Conservation (phyloP, 2,329 filamentous ascomycete species). For the Paecilomyces formosus region DNA sequence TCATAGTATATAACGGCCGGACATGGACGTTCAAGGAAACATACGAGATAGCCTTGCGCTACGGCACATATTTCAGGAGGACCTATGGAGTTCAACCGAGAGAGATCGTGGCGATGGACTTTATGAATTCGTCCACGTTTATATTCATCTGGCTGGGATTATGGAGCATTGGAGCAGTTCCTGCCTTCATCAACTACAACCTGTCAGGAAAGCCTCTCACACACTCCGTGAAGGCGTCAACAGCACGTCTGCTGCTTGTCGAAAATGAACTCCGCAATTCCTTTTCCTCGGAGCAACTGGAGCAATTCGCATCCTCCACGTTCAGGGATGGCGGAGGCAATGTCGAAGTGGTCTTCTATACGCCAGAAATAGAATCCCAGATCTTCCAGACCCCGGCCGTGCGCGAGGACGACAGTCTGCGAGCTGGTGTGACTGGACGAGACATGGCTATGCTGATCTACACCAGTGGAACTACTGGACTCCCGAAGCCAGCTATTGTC, state of each 20-base stretch:
- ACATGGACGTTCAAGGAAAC: conserved; percentile 67
- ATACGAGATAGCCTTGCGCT: conserved; percentile 63
- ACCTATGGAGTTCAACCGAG: conserved; percentile 56
- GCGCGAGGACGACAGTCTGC: conserved; percentile 52
- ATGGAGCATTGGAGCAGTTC: conserved; percentile 75
- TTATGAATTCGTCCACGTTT: conserved; percentile 73
- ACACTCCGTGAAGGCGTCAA: conserved; percentile 66
- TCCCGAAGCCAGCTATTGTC: conserved; percentile 73
- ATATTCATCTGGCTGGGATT: conserved; percentile 68
- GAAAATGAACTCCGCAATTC: conserved; percentile 58
- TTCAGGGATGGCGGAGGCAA: conserved; percentile 36
- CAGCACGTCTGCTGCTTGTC: conserved; percentile 60
- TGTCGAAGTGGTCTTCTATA: conserved; percentile 57
- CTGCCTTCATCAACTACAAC: conserved; percentile 86
- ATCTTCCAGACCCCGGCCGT: conserved; percentile 45
- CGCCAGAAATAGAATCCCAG: conserved; percentile 49
- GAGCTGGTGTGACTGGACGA: conserved; percentile 43
- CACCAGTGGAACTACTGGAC: conserved; percentile 76
- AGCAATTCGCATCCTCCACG: conserved; percentile 30
- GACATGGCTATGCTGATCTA: conserved; percentile 71
- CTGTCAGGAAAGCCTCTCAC: conserved; percentile 61
- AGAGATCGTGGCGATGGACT: conserved; percentile 74
- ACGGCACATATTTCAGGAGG: conserved; percentile 67
- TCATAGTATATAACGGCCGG: conserved; percentile 62
- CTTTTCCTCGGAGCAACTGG: conserved; percentile 33